phyloP scores from a whole-genome alignment of 805 yeast species.

The Teunomyces lycoperdinae region DNA sequence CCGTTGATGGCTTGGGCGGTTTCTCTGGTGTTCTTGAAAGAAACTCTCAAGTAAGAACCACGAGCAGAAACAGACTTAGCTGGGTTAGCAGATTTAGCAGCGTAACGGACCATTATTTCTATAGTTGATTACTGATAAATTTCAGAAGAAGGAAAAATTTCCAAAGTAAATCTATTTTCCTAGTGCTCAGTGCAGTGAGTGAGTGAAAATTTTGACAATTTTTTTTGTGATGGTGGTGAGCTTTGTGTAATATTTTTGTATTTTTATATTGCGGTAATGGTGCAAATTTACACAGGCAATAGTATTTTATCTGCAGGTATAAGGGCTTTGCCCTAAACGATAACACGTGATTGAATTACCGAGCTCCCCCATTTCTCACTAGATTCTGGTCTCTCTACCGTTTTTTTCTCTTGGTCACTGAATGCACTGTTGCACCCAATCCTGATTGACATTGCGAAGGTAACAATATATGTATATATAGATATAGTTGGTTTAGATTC shows the following conservation, averaged over 20 bases:
- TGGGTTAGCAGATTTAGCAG: conserved; percentile 98
- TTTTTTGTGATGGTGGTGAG: background rate
- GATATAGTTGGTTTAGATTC: too few species aligned
- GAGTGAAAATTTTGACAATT: conserved; percentile 4
- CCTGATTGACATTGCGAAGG: too few species aligned
- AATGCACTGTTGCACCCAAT: too few species aligned
- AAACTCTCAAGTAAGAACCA: conserved; percentile 98
- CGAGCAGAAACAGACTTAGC: conserved; percentile 99
- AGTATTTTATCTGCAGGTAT: background rate
- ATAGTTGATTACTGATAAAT: conserved; percentile 3
- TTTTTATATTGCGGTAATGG: background rate
- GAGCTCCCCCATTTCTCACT: too few species aligned
- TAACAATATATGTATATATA: too few species aligned
- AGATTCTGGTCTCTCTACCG: background rate
- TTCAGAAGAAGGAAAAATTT: conserved; percentile 4
- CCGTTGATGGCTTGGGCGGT: conserved; percentile 98
- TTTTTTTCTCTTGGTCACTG: background rate
- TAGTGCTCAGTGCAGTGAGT: conserved; percentile 1
- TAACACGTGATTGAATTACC: background rate
- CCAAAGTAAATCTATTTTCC: conserved; percentile 3
- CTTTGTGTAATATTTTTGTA: background rate
- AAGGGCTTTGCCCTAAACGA: background rate
- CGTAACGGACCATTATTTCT: conserved; percentile 94
- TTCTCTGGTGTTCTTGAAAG: conserved; percentile 99
- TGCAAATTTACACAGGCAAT: background rate